Evolutionary conservation across 306 rosid genomes (phyloP), one percentile per base, ranked within the genome.

Genomic region (Lathyrus sativus): DNA sequence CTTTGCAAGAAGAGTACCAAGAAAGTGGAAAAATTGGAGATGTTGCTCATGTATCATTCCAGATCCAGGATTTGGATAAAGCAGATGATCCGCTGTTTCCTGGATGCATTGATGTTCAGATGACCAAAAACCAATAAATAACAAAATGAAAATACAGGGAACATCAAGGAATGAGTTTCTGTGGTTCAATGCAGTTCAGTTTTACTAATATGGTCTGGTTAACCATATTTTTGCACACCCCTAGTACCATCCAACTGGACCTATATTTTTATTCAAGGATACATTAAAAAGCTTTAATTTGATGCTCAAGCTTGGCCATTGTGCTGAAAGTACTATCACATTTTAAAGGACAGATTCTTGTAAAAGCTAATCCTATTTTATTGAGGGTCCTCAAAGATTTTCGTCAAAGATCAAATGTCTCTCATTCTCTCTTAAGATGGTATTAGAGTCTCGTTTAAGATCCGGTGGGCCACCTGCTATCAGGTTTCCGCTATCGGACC

Each of bases 11-110:
- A 93, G 99, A 62, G 81, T 81, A 65, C 99, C 99, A 60, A 93
- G 97, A 79, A 93, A 93, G 74, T 88, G 96, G 74, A 90, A 93
- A 85, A 90, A 93, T 65, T 90, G 99, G 73, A 90, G 97, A 85
- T 93, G 99, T 33, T 93, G 99, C 68, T 93, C 99, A 62, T 93
- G 99, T 72, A 84, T 90, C 97, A 93, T 86, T 76, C 99, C 99
- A 12, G 99, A 93, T 64, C 99, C 99, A 78, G 99, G 99, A 78
- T 90, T 93, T 62, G 99, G 99, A 76, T 88, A 93, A 49, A 90
- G 97, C 80, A 93, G 79, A 86, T 86, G 97, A 87, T 93, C 95
- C 5, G 88, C 76, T 29, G 99, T 90, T 81, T 90, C 99, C 99
- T 93, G 89, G 60, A 73, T 64, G 45, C 58, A 62, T 61, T 61